These are phyloP conservation scores for Apostasia ramifera DNA, from an alignment of 106 monocot species.

Conservation along the genomic window DNA sequence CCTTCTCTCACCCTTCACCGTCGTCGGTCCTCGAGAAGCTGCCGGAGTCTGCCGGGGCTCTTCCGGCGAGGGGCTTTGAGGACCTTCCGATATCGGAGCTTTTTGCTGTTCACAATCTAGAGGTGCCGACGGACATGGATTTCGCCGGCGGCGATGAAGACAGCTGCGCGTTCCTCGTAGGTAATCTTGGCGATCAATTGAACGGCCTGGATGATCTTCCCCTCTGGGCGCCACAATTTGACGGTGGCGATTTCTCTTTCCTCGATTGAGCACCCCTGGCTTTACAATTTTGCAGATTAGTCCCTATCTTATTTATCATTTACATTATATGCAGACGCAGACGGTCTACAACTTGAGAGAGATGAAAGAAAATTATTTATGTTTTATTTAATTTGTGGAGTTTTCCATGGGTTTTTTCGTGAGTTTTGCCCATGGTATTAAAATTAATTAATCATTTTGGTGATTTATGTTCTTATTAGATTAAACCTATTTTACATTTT, in stretches of 20 bases:
- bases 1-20: conserved; percentile 12
- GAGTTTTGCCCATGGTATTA: too few relatives aligned
- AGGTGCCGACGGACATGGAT: not conserved
- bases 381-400: too few relatives aligned
- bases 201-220: conserved; percentile 18
- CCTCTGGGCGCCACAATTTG: conserved; percentile 16
- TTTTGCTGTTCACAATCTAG: conserved; percentile 1
- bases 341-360: too few relatives aligned
- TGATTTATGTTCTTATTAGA: too few relatives aligned
- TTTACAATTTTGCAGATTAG: conserved; percentile 6
- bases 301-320: not conserved
- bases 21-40: conserved; percentile 11
- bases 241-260: conserved; percentile 12
- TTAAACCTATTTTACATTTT: too few relatives aligned
- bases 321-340: too few relatives aligned
- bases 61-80: not conserved
- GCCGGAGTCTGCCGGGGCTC: not conserved
- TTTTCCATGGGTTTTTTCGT: too few relatives aligned
- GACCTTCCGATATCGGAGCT: conserved; percentile 3
- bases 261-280: not conserved
- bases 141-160: not conserved
- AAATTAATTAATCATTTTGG: too few relatives aligned
- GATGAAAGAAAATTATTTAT: too few relatives aligned
- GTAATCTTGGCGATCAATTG: conserved; percentile 19
- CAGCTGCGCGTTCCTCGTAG: conserved; percentile 6